Evolutionary conservation across 2,329 filamentous ascomycete genomes (phyloP).

Genomic region (Sporothrix pseudoabietina): DNA sequence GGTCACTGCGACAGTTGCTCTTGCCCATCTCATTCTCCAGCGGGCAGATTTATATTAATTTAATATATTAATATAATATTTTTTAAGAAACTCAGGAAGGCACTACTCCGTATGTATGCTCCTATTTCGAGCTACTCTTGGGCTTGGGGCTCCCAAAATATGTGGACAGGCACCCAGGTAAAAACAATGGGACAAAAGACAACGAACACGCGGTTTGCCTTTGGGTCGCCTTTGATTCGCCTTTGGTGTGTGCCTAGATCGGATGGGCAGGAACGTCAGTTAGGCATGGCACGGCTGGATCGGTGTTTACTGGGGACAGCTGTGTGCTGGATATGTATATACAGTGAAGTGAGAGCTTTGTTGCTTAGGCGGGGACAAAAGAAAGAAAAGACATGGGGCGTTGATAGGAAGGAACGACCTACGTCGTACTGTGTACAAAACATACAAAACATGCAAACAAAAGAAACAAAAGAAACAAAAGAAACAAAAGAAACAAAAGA

Average conservation of each 20-base stretch:
- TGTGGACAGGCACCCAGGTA: not conserved
- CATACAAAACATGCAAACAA: not conserved
- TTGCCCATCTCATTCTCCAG: slow-evolving; percentile 10
- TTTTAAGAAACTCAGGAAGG: not conserved
- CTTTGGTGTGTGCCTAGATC: slow-evolving; percentile 3
- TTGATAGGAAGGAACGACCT: not conserved
- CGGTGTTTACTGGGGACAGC: not conserved
- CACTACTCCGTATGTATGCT: not conserved
- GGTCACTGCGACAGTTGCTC: not conserved
- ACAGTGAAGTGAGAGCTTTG: not conserved
- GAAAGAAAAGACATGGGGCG: not conserved
- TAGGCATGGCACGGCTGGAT: not conserved
- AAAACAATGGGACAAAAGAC: not conserved
- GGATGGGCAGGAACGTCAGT: not conserved
- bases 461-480: not conserved
- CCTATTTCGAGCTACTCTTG: not conserved
- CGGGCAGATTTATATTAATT: too few relatives aligned
- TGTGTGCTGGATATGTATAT: not conserved
- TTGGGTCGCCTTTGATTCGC: not conserved
- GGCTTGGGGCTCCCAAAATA: not conserved
- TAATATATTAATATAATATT: too few relatives aligned
- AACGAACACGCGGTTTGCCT: not conserved
- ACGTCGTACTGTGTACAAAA: too few relatives aligned
- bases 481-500: not conserved
- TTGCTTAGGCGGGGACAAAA: slow-evolving; percentile 20